Evolutionary conservation across 495 filamentous ascomycete genomes (phyloP).

Genomic region (Lophium mytilinum): DNA sequence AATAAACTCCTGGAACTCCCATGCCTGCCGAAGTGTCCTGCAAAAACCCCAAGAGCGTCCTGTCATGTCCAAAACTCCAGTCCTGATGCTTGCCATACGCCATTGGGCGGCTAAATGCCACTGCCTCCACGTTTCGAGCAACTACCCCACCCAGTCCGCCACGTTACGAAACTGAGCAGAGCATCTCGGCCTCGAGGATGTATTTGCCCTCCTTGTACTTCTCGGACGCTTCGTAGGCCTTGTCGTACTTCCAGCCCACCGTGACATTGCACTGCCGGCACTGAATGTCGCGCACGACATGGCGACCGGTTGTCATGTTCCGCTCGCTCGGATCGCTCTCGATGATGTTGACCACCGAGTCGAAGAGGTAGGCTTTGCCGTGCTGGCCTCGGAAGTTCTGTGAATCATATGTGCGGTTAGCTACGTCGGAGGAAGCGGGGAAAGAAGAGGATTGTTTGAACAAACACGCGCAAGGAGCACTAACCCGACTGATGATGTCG

Average conservation of each 20-base stretch:
- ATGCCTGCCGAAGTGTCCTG: too few relatives aligned
- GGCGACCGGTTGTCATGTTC: constrained; percentile 96
- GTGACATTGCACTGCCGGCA: constrained; percentile 84
- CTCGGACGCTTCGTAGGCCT: constrained; percentile 82
- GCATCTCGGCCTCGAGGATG: constrained; percentile 87
- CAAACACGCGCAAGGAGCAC: constrained; percentile 22
- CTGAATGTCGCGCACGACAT: constrained; percentile 85
- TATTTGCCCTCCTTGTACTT: constrained; percentile 99
- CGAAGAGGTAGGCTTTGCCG: constrained; percentile 96
- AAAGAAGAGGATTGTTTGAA: not conserved
- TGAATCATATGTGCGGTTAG: not conserved
- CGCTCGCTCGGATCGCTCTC: constrained; percentile 76
- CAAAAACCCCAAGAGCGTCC: too few relatives aligned
- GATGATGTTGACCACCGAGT: constrained; percentile 82
- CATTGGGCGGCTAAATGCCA: not conserved
- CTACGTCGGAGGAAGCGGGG: constrained; percentile 5
- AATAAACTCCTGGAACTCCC: too few relatives aligned
- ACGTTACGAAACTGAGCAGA: constrained; percentile 56
- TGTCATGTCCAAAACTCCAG: not conserved
- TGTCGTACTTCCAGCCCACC: constrained; percentile 99
- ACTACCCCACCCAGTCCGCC: not conserved
- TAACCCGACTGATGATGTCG: constrained; percentile 88
- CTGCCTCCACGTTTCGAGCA: not conserved
- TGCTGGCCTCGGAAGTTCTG: constrained; percentile 99
- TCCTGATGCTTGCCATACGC: not conserved